These are phyloP conservation scores for Nigrograna mackinnonii DNA, from an alignment of 2,329 filamentous ascomycete genomes.

Conservation along the genomic window DNA sequence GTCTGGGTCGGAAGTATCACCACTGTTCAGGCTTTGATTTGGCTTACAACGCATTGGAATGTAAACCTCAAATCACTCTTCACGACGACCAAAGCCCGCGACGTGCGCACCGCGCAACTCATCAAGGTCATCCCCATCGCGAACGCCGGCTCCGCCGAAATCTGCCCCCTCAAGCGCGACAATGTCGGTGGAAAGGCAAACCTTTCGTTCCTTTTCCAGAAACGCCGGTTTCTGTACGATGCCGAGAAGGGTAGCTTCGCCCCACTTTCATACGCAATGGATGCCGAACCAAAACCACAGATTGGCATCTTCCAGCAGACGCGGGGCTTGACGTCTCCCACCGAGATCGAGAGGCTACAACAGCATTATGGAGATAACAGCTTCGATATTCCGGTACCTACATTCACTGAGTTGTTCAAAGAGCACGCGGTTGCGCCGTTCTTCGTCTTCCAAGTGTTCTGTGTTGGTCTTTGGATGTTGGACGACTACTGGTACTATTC, in stretches of 20 bases:
- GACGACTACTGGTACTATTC: conserved; percentile 99
- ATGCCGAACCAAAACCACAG: conserved; percentile 79
- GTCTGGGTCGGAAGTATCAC: conserved; percentile 89
- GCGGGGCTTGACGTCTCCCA: conserved; percentile 71
- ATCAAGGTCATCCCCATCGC: conserved; percentile 78
- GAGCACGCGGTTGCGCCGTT: conserved; percentile 98
- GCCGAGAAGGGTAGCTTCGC: conserved; percentile 73
- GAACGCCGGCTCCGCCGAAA: conserved; percentile 88
- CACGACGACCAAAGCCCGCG: conserved; percentile 72
- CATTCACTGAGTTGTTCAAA: conserved; percentile 93
- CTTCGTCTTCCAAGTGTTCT: conserved; percentile 99
- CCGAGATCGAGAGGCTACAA: conserved; percentile 78
- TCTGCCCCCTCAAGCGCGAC: conserved; percentile 80
- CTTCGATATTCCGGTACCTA: conserved; percentile 97
- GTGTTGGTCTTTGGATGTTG: conserved; percentile 96
- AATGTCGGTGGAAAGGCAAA: conserved; percentile 75
- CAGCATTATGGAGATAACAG: conserved; percentile 96
- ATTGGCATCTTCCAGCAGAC: conserved; percentile 80
- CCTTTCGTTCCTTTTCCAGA: conserved; percentile 94
- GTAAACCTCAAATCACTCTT: conserved; percentile 83
- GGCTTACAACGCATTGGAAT: conserved; percentile 98
- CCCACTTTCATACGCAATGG: conserved; percentile 81
- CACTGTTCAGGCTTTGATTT: conserved; percentile 83
- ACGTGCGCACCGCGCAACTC: conserved; percentile 73
- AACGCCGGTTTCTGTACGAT: conserved; percentile 90